Conservation (phyloP, 768 basidiomycete species). For the Pulveroboletus sp. region DNA sequence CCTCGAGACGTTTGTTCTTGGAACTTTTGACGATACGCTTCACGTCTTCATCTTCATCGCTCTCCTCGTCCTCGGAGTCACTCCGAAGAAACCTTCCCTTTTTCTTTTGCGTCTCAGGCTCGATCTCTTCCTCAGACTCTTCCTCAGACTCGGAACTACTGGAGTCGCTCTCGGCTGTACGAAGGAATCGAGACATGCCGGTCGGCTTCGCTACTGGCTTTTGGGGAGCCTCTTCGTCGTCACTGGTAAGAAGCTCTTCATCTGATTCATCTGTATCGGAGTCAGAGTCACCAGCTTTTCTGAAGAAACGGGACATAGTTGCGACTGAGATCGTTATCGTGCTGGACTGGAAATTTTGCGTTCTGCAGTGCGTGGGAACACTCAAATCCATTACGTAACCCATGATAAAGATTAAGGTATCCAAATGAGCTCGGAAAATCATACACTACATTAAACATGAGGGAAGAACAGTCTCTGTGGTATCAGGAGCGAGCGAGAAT, state of each 20-base stretch:
- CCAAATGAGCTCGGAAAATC: constrained; percentile 10
- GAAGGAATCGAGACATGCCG: constrained; percentile 74
- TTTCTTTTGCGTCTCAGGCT: constrained; percentile 40
- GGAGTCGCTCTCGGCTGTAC: constrained; percentile 55
- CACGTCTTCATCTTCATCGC: constrained; percentile 67
- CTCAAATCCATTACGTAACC: constrained; percentile 14
- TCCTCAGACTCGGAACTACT: constrained; percentile 48
- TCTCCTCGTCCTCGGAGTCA: constrained; percentile 48
- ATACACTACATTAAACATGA: constrained; percentile 6
- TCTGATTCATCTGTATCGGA: constrained; percentile 68
- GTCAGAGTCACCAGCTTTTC: constrained; percentile 79
- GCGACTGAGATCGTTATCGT: constrained; percentile 25
- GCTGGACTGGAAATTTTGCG: constrained; percentile 15
- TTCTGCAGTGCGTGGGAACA: constrained; percentile 13
- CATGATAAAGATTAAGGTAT: neutral
- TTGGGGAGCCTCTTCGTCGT: constrained; percentile 54
- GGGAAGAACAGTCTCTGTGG: neutral
- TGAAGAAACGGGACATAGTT: constrained; percentile 85
- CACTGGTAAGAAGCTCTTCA: constrained; percentile 69
- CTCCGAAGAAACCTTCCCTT: constrained; percentile 38
- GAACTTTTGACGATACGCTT: constrained; percentile 74
- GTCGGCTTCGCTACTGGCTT: constrained; percentile 32
- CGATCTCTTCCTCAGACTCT: constrained; percentile 56
- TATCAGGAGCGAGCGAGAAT: constrained; percentile 12
- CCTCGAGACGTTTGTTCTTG: constrained; percentile 85